Evolutionary conservation across 202 grass and related monocot genomes (phyloP), one percentile per base, ranked within the genome.

Genomic region (Panicum virgatum): DNA sequence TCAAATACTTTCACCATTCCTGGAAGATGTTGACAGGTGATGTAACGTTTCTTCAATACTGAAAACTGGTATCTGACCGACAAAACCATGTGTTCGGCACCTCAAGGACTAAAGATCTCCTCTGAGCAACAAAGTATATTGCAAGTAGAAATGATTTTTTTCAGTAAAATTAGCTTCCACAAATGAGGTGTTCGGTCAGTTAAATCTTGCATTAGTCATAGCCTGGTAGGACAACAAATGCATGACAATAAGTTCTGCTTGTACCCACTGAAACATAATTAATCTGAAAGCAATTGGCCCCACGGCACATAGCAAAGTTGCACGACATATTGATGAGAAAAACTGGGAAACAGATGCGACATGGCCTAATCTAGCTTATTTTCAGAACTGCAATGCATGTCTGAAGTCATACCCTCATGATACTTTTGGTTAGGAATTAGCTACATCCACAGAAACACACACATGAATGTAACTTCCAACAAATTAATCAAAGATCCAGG

Each of bases 1-100:
- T 22, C 79, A 68, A 80, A 38, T 64, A 36, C 61, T 56, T 86
- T 83, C 61, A 62, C 52, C 59, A 69, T 27, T 12, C 18, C 44
- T 56, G 39, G 25, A 30, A 52, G 66, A 83, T 12, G 75, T 38
- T 10, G 61, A 80, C 82, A 15, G 16, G 52, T 42, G 84, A 83
- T 64, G 43, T 26, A 47, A 54, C 12, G 20, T 50, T 69, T 73
- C 37, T 66, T 57, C 57, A 18, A 48, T 72, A 54, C 2, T 56
- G 7, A 71, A 50, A 78, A 59, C 25, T 70, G 26, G 42, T 54
- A 47, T 69, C 20, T 62, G 32, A 80, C 53, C 69, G 53, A 85
- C 44, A 62, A 80, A 58, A 58, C 37, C 42, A 72, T 15, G 18
- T 62, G 48, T 45, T 51, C 10, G 48, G 16, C 56, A 66, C 66